A percentile compares a stretch with the other conserved stretches of the same genome.
Evolutionary conservation across 1,139 yeast genomes (phyloP).

Genomic region (Suhomyces chickasaworum): DNA sequence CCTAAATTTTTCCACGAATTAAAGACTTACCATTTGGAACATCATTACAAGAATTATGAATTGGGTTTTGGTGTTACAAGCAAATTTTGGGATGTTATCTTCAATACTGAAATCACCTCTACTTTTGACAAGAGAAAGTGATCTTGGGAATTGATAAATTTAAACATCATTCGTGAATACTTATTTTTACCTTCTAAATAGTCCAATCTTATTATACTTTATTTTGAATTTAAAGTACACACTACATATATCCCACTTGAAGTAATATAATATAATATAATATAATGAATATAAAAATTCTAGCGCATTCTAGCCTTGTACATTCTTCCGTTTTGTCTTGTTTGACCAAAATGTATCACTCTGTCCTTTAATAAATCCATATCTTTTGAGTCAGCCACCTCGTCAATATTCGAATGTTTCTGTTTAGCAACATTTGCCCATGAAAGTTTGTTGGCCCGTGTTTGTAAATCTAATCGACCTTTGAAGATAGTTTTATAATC

Average conservation of each 20-base stretch:
- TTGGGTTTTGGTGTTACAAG: conserved; percentile 95
- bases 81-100: conserved; percentile 89
- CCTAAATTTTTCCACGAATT: conserved; percentile 75
- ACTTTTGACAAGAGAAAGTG: conserved; percentile 39
- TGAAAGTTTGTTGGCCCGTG: conserved; percentile 7
- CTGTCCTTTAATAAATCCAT: neutral
- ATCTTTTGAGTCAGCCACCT: neutral
- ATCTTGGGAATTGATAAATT: neutral
- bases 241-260: neutral
- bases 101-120: conserved; percentile 62
- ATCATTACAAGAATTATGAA: conserved; percentile 95
- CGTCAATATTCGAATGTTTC: neutral
- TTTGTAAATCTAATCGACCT: conserved; percentile 15
- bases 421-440: conserved; percentile 10
- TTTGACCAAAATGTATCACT: neutral
- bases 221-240: neutral
- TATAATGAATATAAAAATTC: neutral
- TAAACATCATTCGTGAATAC: neutral
- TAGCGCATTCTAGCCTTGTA: neutral
- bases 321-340: neutral
- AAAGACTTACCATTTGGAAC: conserved; percentile 91
- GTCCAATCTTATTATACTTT: neutral
- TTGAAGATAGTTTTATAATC: conserved; percentile 12
- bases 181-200: neutral
- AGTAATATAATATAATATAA: too few relatives aligned